Conservation (phyloP, 2,329 filamentous ascomycete species). For the Talaromyces sp. region DNA sequence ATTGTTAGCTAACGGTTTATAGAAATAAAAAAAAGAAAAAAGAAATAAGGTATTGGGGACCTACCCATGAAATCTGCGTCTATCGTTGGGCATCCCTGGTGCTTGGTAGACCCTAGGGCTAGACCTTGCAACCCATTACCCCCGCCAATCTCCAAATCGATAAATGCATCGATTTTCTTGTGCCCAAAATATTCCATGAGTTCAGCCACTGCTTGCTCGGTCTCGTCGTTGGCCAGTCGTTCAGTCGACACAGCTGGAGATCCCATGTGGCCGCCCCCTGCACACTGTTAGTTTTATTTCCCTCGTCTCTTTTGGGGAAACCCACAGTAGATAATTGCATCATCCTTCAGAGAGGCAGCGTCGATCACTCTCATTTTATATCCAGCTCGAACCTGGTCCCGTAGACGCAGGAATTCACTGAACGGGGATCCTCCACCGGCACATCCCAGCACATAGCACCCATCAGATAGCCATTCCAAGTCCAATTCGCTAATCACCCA, state of each 20-base stretch:
- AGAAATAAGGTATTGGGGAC: conserved; percentile 8
- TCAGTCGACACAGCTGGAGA: conserved; percentile 58
- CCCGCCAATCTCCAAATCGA: conserved; percentile 63
- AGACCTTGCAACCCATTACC: conserved; percentile 58
- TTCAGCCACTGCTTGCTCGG: conserved; percentile 37
- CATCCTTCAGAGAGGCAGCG: conserved; percentile 15
- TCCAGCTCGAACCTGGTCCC: conserved; percentile 13
- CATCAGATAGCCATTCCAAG: conserved; percentile 41
- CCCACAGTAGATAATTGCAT: conserved; percentile 7
- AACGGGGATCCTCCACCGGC: conserved; percentile 46
- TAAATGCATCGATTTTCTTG: conserved; percentile 49
- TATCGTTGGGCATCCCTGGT: conserved; percentile 43
- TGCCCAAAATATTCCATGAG: conserved; percentile 49
- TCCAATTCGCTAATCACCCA: conserved; percentile 45
- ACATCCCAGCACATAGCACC: conserved; percentile 46
- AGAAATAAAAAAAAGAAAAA: conserved; percentile 2
- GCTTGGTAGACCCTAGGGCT: conserved; percentile 50
- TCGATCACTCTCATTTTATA: conserved; percentile 13
- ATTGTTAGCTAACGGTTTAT: conserved; percentile 1
- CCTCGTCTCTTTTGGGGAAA: neutral
- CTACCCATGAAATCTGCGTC: conserved; percentile 40
- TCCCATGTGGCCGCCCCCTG: conserved; percentile 45
- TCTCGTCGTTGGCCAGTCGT: conserved; percentile 54
- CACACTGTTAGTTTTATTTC: neutral
- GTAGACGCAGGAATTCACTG: conserved; percentile 27